Percentiles rank a stretch among this genome's conserved stretches.
Conservation (phyloP, 176 grass and related monocot genomes). For the Bothriochloa decipiens region DNA sequence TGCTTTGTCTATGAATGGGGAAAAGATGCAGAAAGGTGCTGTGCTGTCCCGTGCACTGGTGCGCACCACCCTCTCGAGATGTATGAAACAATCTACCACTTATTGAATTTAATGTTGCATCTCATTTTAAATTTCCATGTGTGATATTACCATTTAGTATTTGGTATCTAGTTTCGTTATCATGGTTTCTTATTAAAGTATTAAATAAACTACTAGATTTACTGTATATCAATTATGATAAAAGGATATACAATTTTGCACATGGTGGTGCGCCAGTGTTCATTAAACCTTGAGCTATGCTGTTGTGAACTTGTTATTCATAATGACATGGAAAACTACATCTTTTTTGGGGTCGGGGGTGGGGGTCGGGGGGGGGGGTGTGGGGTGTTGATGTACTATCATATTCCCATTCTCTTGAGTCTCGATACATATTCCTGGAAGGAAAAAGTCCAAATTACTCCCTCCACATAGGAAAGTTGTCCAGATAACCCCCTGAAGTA, state of each 20-base stretch:
- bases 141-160: not conserved
- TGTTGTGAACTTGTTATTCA: not conserved
- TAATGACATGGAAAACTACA: conserved; percentile 4
- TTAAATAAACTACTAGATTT: conserved; percentile 25
- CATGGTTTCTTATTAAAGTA: not conserved
- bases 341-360: not conserved
- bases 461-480: not conserved
- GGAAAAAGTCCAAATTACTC: not conserved
- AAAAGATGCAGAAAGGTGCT: conserved; percentile 61
- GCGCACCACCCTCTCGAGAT: conserved; percentile 94
- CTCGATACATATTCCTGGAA: not conserved
- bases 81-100: conserved; percentile 51
- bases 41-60: conserved; percentile 68
- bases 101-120: not conserved
- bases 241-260: not conserved
- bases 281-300: not conserved
- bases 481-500: not conserved
- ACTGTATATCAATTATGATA: not conserved
- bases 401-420: not conserved
- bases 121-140: not conserved
- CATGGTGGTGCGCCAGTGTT: not conserved
- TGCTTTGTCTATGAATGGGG: conserved; percentile 60
- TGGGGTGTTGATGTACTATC: too few relatives aligned
- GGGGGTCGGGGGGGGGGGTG: too few relatives aligned
- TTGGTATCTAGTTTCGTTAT: not conserved